These are phyloP conservation scores for Parsonsia alboflavescens DNA, from an alignment of 257 asterid genomes.

Conservation along the genomic window DNA sequence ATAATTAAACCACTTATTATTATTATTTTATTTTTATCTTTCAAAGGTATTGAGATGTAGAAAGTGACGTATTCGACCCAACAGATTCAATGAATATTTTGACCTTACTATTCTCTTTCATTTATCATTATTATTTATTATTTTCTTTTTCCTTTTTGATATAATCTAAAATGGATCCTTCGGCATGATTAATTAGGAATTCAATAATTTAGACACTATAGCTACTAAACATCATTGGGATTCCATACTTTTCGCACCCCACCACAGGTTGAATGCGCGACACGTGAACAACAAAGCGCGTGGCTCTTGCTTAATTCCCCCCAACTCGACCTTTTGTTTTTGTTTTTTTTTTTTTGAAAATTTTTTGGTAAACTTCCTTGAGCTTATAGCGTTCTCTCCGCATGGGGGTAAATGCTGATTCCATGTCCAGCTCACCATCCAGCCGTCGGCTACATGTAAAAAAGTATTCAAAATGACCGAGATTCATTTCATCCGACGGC, in stretches of 20 bases:
- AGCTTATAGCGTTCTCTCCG: slow-evolving; percentile 20
- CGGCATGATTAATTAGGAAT: slow-evolving; percentile 20
- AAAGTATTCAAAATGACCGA: neutral
- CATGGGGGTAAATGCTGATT: slow-evolving; percentile 4
- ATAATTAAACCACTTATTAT: too few relatives aligned
- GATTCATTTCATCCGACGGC: slow-evolving; percentile 33
- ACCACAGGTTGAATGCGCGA: neutral
- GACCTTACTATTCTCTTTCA: neutral
- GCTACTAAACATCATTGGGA: slow-evolving; percentile 22
- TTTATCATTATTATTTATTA: too few relatives aligned
- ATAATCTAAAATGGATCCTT: neutral
- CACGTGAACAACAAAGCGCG: slow-evolving; percentile 32
- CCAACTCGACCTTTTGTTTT: too few relatives aligned
- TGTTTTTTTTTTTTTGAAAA: too few relatives aligned
- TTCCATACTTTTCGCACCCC: slow-evolving; percentile 23
- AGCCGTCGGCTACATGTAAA: slow-evolving; percentile 7
- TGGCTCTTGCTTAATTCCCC: slow-evolving; percentile 14
- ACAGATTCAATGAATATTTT: neutral
- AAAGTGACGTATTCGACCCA: too few relatives aligned
- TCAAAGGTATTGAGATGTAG: too few relatives aligned
- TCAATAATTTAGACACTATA: slow-evolving; percentile 23
- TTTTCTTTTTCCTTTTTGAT: neutral
- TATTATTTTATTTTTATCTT: too few relatives aligned
- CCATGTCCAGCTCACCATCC: slow-evolving; percentile 16
- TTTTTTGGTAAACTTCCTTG: too few relatives aligned